Base-by-base conservation (phyloP, 306 rosid species). In the Gillenia trifoliata region DNA sequence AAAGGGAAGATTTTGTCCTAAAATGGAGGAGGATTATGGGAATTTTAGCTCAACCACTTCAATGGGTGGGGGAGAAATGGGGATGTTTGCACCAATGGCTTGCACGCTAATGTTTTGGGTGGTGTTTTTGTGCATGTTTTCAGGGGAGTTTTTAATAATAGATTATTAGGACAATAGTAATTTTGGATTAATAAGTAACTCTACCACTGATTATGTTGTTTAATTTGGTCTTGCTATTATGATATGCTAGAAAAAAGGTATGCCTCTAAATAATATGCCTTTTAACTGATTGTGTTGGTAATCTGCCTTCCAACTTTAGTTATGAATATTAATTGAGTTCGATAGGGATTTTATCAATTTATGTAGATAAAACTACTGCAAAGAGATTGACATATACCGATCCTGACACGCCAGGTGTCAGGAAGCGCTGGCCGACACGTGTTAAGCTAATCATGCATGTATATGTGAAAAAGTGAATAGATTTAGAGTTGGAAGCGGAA, bases 1-100 rank as follows among this genome's bases (percentile, higher is more conserved):
- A 36, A 40, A 17, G 57, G 66, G 68, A 73, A 29, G 5, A 8
- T 41, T 19, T 23, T 17, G 65, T 28, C 0, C 50, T 16, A 4
- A 2, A 50, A 29, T 8, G 66, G 59, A 38, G 66, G 71, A 63
- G 76, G 56, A 26, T 34, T n/a, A 30, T 34, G 63, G 17, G 34
- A 6, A 31, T 59, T 79, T 71, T 45, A 54, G 88, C 66, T 85
- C 84, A 86, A 86, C 90, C 20, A 83, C 88, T 83, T 72, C 52
- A 69, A 72, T 45, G 72, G 84, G 84, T 81, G 72, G 87, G 83
- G 75, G 74, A 81, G 82, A 83, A 86, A 70, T 40, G 62, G 11
- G 25, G 56, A 50, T 5, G 23, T n/a, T 25, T 62, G 22, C 60
- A 31, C 66, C 75, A 31, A 26, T 56, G 62, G 69, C 80, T 64